A percentile compares a stretch with the other conserved stretches of the same genome.
These are phyloP conservation scores for Blastobotrys indianensis DNA, from an alignment of 1,139 yeast genomes.

Conservation along the genomic window DNA sequence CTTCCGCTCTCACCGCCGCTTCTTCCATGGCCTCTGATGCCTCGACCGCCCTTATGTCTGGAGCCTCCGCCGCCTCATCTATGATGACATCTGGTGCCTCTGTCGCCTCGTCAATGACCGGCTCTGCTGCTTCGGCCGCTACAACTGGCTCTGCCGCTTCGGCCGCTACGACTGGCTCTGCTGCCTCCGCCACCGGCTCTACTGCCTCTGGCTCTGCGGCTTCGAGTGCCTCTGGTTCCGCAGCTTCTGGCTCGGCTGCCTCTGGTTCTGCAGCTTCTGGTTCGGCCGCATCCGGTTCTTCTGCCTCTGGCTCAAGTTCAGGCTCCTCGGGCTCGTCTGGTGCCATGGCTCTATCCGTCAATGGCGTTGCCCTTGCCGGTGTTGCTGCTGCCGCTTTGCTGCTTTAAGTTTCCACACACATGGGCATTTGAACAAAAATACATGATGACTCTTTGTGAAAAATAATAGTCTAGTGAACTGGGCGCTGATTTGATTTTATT, in stretches of 20 bases:
- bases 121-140: slow-evolving; percentile 1
- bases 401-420: background rate
- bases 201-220: slow-evolving; percentile 8
- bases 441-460: too few relatives aligned
- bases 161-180: slow-evolving; percentile 4
- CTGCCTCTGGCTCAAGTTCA: slow-evolving; percentile 5
- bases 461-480: background rate
- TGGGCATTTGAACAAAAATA: too few relatives aligned
- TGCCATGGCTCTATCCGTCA: background rate
- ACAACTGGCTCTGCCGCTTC: slow-evolving; percentile 7
- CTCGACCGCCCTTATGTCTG: slow-evolving; percentile 1
- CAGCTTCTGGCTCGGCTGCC: slow-evolving; percentile 6
- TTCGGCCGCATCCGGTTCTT: slow-evolving; percentile 4
- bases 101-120: background rate
- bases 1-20: slow-evolving; percentile 14
- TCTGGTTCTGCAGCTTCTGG: slow-evolving; percentile 7
- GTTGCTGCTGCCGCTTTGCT: slow-evolving; percentile 4
- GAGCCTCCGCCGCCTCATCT: background rate
- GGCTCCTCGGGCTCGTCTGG: slow-evolving; percentile 3
- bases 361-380: slow-evolving; percentile 2
- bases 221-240: slow-evolving; percentile 5
- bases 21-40: slow-evolving; percentile 13
- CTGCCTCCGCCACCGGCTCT: slow-evolving; percentile 6
- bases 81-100: slow-evolving; percentile 2
- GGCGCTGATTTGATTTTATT: background rate